Evolutionary conservation across 2,329 filamentous ascomycete species (phyloP).

Genomic region (Talaromyces sp.): DNA sequence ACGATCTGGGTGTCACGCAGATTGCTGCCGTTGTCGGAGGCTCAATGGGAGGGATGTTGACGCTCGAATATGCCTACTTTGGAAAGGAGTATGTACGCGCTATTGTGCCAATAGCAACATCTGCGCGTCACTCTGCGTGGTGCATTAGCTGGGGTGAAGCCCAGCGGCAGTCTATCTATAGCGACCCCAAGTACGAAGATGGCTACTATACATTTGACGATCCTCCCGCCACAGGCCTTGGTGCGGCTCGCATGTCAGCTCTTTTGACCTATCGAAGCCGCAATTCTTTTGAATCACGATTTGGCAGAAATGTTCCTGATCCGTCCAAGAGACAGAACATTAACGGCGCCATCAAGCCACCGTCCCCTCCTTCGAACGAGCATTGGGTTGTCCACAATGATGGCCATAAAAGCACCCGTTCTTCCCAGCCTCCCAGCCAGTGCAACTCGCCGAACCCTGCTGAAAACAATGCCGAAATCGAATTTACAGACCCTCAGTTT

Average conservation of each 20-base stretch:
- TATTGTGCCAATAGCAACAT: constrained; percentile 54
- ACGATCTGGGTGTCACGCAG: constrained; percentile 50
- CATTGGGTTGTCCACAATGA: constrained; percentile 82
- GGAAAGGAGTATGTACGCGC: constrained; percentile 59
- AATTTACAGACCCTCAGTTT: constrained; percentile 64
- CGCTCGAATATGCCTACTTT: constrained; percentile 61
- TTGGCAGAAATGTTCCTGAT: constrained; percentile 88
- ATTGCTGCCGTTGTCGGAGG: constrained; percentile 54
- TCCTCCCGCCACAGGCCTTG: constrained; percentile 79
- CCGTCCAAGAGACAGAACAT: constrained; percentile 79
- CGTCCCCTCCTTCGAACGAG: constrained; percentile 62
- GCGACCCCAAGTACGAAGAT: constrained; percentile 96
- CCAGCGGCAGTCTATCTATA: constrained; percentile 72
- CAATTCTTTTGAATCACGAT: constrained; percentile 93
- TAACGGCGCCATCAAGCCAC: constrained; percentile 58
- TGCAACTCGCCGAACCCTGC: constrained; percentile 22
- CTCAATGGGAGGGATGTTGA: constrained; percentile 57
- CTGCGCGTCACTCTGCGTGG: constrained; percentile 54
- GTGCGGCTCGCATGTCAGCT: constrained; percentile 93
- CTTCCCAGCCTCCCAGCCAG: constrained; percentile 43
- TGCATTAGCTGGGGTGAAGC: constrained; percentile 58
- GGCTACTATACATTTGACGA: constrained; percentile 89
- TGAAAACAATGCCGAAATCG: constrained; percentile 23
- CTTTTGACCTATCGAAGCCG: constrained; percentile 93
- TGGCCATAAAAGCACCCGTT: constrained; percentile 63